Conservation (phyloP, 106 monocot genomes). For the Iris macrosiphon region DNA sequence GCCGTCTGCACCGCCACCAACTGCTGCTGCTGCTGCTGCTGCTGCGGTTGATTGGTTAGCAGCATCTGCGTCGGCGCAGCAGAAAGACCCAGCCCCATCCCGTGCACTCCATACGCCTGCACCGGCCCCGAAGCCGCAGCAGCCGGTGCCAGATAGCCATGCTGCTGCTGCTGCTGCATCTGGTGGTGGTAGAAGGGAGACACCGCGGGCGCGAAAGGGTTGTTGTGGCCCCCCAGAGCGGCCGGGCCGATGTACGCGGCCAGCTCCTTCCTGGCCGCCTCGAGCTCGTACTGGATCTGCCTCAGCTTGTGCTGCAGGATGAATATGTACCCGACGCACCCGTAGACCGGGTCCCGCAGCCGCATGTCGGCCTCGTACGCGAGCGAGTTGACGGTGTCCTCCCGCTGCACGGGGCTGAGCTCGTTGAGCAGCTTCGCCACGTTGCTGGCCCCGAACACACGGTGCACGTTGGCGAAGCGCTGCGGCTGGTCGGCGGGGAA, state of each 20-base stretch:
- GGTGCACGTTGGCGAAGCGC: slow-evolving; percentile 69
- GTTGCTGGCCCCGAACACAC: slow-evolving; percentile 83
- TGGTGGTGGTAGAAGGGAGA: neutral
- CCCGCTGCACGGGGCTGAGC: slow-evolving; percentile 34
- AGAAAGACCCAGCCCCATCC: neutral
- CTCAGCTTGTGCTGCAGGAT: slow-evolving; percentile 27
- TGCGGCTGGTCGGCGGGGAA: slow-evolving; percentile 74
- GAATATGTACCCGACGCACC: slow-evolving; percentile 51
- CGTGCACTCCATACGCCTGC: neutral
- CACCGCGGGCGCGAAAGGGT: neutral
- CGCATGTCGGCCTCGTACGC: slow-evolving; percentile 56
- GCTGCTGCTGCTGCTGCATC: neutral
- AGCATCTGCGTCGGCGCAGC: neutral
- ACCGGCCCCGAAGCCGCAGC: too few species aligned
- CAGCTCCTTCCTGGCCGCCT: slow-evolving; percentile 37
- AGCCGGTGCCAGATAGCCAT: neutral
- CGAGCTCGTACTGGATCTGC: slow-evolving; percentile 34
- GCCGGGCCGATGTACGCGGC: slow-evolving; percentile 8
- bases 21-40: slow-evolving; percentile 11
- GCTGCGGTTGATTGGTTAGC: slow-evolving; percentile 2
- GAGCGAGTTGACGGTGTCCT: slow-evolving; percentile 56
- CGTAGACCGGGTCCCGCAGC: slow-evolving; percentile 47
- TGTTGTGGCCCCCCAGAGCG: too few species aligned
- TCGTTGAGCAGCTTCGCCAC: slow-evolving; percentile 80
- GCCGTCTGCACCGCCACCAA: neutral